Percentiles rank a stretch among this genome's conserved stretches.
phyloP scores from a whole-genome alignment of 2,329 filamentous ascomycete species.

The Fusarium mexicanum region DNA sequence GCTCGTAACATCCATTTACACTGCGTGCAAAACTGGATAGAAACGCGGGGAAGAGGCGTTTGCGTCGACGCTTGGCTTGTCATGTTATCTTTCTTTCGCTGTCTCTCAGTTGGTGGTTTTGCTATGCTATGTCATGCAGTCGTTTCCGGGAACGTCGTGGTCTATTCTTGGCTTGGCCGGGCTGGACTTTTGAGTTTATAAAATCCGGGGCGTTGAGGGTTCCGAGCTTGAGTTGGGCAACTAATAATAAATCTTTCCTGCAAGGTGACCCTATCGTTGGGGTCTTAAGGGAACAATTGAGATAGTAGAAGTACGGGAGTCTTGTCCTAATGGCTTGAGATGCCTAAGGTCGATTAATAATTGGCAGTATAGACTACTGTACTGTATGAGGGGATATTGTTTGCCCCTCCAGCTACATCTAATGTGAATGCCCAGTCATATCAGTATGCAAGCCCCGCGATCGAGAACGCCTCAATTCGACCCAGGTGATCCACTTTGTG shows the following conservation, averaged over 20 bases:
- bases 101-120: neutral
- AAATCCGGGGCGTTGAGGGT: neutral
- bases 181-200: slow-evolving; percentile 17
- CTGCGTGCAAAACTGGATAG: slow-evolving; percentile 93
- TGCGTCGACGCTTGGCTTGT: slow-evolving; percentile 12
- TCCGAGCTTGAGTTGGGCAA: slow-evolving; percentile 2
- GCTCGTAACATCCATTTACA: slow-evolving; percentile 92
- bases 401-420: slow-evolving; percentile 12
- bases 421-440: neutral
- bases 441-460: slow-evolving; percentile 17
- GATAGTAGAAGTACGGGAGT: neutral
- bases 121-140: neutral
- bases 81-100: slow-evolving; percentile 4
- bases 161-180: slow-evolving; percentile 2
- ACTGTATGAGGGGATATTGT: neutral
- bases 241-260: neutral
- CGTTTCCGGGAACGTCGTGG: slow-evolving; percentile 26
- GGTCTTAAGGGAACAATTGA: neutral
- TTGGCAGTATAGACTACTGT: neutral
- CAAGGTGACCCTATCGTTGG: neutral
- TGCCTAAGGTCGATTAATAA: neutral
- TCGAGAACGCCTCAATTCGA: slow-evolving; percentile 9
- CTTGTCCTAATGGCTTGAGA: neutral
- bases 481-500: neutral
- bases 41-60: slow-evolving; percentile 69